Conservation (phyloP, 495 filamentous ascomycete species). For the Penicillium waksmanii region DNA sequence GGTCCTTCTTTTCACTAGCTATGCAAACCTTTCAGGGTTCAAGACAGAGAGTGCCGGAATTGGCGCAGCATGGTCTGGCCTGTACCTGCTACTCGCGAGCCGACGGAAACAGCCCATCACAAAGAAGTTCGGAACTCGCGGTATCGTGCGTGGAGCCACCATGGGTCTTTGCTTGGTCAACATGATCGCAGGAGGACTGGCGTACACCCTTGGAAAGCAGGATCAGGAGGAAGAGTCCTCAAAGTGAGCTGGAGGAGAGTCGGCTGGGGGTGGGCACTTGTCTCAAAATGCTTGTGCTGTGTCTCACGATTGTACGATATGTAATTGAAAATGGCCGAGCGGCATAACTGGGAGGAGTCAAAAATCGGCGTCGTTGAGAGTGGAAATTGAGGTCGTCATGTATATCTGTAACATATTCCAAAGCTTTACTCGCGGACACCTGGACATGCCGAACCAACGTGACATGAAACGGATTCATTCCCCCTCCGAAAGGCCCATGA, state of each 20-base stretch:
- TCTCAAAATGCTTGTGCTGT: not conserved
- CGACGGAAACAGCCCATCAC: constrained; percentile 62
- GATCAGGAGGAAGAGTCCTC: constrained; percentile 49
- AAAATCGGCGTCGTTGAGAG: not conserved
- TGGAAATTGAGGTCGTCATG: not conserved
- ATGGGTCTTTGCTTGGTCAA: constrained; percentile 74
- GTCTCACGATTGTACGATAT: constrained; percentile 28
- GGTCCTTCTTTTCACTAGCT: constrained; percentile 82
- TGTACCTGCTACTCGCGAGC: constrained; percentile 79
- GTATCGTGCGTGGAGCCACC: constrained; percentile 69
- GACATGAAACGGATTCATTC: no score
- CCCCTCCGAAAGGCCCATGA: no score
- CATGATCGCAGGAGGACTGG: constrained; percentile 67
- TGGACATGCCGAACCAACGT: no score
- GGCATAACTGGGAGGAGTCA: not conserved
- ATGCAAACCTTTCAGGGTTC: constrained; percentile 78
- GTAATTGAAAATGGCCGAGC: constrained; percentile 4
- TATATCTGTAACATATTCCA: no score
- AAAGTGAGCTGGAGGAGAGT: not conserved
- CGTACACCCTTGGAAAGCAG: constrained; percentile 67
- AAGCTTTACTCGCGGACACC: no score
- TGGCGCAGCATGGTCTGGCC: constrained; percentile 80
- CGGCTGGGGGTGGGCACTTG: not conserved
- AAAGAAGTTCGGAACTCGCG: constrained; percentile 67
- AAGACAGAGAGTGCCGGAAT: constrained; percentile 82